These are phyloP conservation scores for Fonsecaea erecta DNA, from an alignment of 2,329 filamentous ascomycete species.

Conservation along the genomic window DNA sequence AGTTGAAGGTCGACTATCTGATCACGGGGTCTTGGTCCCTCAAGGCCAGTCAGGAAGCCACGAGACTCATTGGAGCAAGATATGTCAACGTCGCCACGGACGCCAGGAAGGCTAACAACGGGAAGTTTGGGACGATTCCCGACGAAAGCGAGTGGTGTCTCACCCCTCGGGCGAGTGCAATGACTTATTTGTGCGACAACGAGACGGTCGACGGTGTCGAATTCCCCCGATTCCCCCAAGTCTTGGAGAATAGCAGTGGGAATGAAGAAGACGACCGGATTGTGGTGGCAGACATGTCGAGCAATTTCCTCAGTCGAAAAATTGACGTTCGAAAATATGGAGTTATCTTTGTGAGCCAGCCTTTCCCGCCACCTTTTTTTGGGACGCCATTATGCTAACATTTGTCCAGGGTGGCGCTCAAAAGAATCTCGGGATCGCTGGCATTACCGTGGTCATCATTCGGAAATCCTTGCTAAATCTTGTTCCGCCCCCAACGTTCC, in stretches of 20 bases:
- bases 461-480: conserved; percentile 75
- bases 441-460: conserved; percentile 83
- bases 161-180: conserved; percentile 62
- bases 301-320: conserved; percentile 83
- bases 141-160: conserved; percentile 78
- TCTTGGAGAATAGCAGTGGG: conserved; percentile 58
- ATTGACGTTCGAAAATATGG: conserved; percentile 80
- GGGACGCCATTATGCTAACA: conserved; percentile 8
- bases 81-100: conserved; percentile 79
- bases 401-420: conserved; percentile 69
- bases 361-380: not conserved
- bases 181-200: conserved; percentile 92
- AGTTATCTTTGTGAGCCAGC: conserved; percentile 72
- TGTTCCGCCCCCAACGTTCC: conserved; percentile 69
- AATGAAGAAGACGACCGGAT: conserved; percentile 69
- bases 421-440: conserved; percentile 88
- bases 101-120: conserved; percentile 65
- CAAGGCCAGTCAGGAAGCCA: conserved; percentile 85
- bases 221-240: conserved; percentile 73
- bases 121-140: conserved; percentile 86
- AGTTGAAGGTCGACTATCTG: conserved; percentile 85
- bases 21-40: conserved; percentile 89
- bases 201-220: conserved; percentile 85
- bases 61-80: conserved; percentile 74
- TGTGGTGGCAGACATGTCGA: conserved; percentile 90